Percentiles rank a stretch among this genome's conserved stretches.
Conservation (phyloP, 805 yeast species). For the Candida ortonii region DNA sequence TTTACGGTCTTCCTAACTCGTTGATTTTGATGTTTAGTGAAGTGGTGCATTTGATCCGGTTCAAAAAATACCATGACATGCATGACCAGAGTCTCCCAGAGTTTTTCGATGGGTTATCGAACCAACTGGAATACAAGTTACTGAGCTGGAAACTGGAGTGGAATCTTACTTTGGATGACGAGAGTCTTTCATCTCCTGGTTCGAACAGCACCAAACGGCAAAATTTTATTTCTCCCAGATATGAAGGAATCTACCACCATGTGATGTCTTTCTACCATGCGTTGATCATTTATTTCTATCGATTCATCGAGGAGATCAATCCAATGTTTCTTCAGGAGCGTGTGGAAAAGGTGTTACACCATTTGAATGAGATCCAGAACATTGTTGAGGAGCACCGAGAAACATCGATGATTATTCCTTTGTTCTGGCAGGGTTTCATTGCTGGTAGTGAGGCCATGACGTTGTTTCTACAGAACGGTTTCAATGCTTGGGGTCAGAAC, state of each 20-base stretch:
- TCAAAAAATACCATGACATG: constrained; percentile 52
- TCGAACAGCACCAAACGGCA: constrained; percentile 18
- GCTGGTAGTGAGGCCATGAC: constrained; percentile 80
- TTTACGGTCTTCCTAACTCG: constrained; percentile 84
- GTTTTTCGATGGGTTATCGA: constrained; percentile 33
- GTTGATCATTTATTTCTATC: constrained; percentile 64
- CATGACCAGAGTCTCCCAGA: constrained; percentile 32
- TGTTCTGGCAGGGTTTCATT: constrained; percentile 86
- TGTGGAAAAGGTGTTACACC: constrained; percentile 58
- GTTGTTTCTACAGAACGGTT: constrained; percentile 56
- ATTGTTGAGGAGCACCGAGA: constrained; percentile 49
- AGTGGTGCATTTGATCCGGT: constrained; percentile 63
- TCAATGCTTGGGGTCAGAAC: constrained; percentile 70
- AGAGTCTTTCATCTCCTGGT: too few species aligned
- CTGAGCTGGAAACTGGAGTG: constrained; percentile 74
- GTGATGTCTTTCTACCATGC: constrained; percentile 76
- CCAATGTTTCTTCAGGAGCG: constrained; percentile 59
- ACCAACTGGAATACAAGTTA: constrained; percentile 48
- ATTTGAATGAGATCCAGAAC: constrained; percentile 58
- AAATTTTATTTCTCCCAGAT: constrained; percentile 49
- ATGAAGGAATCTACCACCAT: constrained; percentile 77
- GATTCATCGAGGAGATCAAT: constrained; percentile 55
- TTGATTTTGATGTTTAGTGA: constrained; percentile 69
- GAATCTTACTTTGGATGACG: constrained; percentile 43
- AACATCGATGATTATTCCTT: constrained; percentile 61